Conservation (phyloP, 768 basidiomycete species). For the Lentinula guzmanii region DNA sequence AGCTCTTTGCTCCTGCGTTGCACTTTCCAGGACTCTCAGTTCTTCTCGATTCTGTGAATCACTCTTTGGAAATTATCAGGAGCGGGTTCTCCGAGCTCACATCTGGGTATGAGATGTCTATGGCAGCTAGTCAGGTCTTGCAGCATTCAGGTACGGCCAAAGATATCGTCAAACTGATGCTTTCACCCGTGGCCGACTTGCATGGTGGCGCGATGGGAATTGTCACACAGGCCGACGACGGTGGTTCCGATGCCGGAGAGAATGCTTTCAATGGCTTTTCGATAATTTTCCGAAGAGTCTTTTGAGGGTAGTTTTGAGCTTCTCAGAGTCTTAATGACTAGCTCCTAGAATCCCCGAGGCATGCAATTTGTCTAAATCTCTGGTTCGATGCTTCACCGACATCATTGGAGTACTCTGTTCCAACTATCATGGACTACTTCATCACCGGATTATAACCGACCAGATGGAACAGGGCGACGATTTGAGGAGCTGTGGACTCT, state of each 20-base stretch:
- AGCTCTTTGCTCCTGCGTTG: slow-evolving; percentile 18
- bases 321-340: slow-evolving; percentile 54
- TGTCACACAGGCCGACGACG: slow-evolving; percentile 83
- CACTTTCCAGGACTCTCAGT: neutral
- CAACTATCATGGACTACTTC: slow-evolving; percentile 63
- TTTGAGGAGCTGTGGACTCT: slow-evolving; percentile 74
- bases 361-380: slow-evolving; percentile 79
- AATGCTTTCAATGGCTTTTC: slow-evolving; percentile 80
- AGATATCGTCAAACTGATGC: slow-evolving; percentile 58
- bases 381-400: slow-evolving; percentile 91
- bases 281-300: slow-evolving; percentile 53
- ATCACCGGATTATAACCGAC: slow-evolving; percentile 45
- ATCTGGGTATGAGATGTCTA: slow-evolving; percentile 51
- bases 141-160: slow-evolving; percentile 48
- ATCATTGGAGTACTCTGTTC: slow-evolving; percentile 85
- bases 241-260: slow-evolving; percentile 63
- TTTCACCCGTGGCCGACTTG: slow-evolving; percentile 77
- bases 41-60: slow-evolving; percentile 52
- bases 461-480: slow-evolving; percentile 40
- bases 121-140: slow-evolving; percentile 50
- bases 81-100: slow-evolving; percentile 59
- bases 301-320: slow-evolving; percentile 69
- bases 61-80: slow-evolving; percentile 48
- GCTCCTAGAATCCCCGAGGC: slow-evolving; percentile 74
- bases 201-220: slow-evolving; percentile 73